Base-by-base conservation (phyloP, 306 rosid genomes). In the Citrullus colocynthis region DNA sequence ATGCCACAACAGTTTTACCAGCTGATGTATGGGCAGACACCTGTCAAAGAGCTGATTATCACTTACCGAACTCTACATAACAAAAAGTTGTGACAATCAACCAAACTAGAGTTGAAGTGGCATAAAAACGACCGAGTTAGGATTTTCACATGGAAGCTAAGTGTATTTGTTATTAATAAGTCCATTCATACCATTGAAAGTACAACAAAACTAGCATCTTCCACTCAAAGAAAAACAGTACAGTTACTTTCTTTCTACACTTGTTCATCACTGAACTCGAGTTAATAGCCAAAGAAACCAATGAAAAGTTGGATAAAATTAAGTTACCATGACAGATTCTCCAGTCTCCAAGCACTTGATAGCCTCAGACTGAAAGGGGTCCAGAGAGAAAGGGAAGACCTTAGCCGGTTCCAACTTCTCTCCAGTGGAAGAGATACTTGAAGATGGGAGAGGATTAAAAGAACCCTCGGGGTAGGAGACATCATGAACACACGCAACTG, bases 21-120 rank as follows among this genome's bases (percentile, higher is more conserved):
- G 98, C 97, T 63, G 98, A 95, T 1, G 98, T 95, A 81, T 95
- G 97, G 34, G 98, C 98, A 79, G 97, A 95, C 30, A 95, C 98
- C 98, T 94, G 71, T 42, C n/a, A 52, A 61, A 5, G 24, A 55
- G 83, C 6, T 52, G 49, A 76, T n/a, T 37, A 49, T 42, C 6
- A 42, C 57, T 28, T 4, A n/a, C 28, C 28, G 39, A 21, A 15
- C n/a, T 17, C 14, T 13, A 37, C 14, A 54, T 21, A 13, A 13
- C 16, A 49, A 39, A 44, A 49, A 76, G 30, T 15, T n/a, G 13
- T 45, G 54, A 39, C 41, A 61, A 37, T 15, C 64, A 20, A 60
- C 24, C 17, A 18, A 37, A 57, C 45, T 49, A 18, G 9, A 13
- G 37, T 13, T 11, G 20, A 18, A 20, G 34, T 42, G 9, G 18